A percentile compares a stretch with the other conserved stretches of the same genome.
Evolutionary conservation across 1,139 yeast genomes (phyloP).

Genomic region (Taphrina pruni): DNA sequence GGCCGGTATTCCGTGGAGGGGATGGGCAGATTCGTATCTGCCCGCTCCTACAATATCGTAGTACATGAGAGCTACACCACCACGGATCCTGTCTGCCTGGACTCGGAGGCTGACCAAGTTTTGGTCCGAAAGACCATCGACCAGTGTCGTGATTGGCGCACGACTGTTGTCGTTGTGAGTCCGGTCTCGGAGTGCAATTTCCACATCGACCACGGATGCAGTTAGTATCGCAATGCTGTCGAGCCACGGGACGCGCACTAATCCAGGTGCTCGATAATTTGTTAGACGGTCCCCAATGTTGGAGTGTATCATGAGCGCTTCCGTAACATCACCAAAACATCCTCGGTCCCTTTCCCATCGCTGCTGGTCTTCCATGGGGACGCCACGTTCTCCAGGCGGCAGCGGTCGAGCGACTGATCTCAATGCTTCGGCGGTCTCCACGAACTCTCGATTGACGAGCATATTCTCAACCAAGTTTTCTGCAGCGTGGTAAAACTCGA

Average conservation of each 20-base stretch:
- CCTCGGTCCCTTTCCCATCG: neutral
- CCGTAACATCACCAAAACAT: conserved; percentile 1
- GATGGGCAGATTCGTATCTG: neutral
- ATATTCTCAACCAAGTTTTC: conserved; percentile 3
- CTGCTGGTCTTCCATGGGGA: neutral
- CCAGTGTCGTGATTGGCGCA: conserved; percentile 10
- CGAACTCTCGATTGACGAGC: neutral
- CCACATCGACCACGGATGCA: conserved; percentile 31
- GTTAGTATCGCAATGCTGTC: conserved; percentile 2
- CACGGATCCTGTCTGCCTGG: conserved; percentile 16
- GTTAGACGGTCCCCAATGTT: neutral
- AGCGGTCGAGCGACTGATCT: neutral
- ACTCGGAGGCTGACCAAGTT: conserved; percentile 25
- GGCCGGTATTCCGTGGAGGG: neutral
- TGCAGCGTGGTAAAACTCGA: conserved; percentile 3
- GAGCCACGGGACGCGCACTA: neutral
- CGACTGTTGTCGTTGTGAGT: conserved; percentile 32
- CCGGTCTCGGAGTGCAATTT: conserved; percentile 33
- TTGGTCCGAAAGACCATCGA: conserved; percentile 34
- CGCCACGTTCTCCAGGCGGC: neutral
- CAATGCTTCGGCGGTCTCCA: conserved; percentile 3
- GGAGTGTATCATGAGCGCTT: neutral
- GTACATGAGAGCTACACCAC: neutral
- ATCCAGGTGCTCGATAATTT: neutral
- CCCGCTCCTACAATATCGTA: neutral